Evolutionary conservation across 2,329 filamentous ascomycete species (phyloP).

Genomic region (Epicoccum nigrum): DNA sequence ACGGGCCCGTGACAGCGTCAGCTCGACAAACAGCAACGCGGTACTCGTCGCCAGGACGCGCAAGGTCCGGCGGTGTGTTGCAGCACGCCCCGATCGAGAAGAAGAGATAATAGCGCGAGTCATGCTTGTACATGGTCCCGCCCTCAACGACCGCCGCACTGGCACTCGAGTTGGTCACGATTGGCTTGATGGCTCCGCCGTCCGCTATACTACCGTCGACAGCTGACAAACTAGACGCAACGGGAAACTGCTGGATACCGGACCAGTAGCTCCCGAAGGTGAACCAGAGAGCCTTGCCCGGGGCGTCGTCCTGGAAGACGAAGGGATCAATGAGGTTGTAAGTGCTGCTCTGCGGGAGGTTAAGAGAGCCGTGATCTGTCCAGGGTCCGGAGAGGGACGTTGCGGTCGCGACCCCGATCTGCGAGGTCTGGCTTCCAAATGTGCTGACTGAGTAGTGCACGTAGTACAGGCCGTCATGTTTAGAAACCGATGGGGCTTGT

Average conservation of each 20-base stretch:
- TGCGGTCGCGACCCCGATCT: conserved; percentile 64
- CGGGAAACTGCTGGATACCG: conserved; percentile 65
- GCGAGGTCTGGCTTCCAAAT: conserved; percentile 64
- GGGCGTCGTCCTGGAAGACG: conserved; percentile 47
- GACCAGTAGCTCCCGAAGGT: conserved; percentile 73
- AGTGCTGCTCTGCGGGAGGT: conserved; percentile 41
- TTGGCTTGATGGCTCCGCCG: conserved; percentile 15
- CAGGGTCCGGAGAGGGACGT: conserved; percentile 59
- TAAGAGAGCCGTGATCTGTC: conserved; percentile 63
- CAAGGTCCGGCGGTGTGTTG: conserved; percentile 53
- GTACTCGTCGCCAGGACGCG: conserved; percentile 64
- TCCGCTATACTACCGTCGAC: conserved; percentile 6
- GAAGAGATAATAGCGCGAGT: conserved; percentile 65
- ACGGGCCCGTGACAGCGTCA: conserved; percentile 56
- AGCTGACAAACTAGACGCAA: conserved; percentile 37
- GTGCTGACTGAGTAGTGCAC: conserved; percentile 67
- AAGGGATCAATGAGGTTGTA: conserved; percentile 59
- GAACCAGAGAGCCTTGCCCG: conserved; percentile 48
- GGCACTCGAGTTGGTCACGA: conserved; percentile 27
- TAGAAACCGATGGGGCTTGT: conserved; percentile 66
- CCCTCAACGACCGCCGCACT: conserved; percentile 54
- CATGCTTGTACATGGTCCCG: conserved; percentile 57
- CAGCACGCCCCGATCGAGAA: conserved; percentile 67
- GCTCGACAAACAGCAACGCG: conserved; percentile 67
- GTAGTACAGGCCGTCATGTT: conserved; percentile 63